Evolutionary conservation across 1,284 basidiomycete species (phyloP).

Genomic region (Trichosporon ovoides): DNA sequence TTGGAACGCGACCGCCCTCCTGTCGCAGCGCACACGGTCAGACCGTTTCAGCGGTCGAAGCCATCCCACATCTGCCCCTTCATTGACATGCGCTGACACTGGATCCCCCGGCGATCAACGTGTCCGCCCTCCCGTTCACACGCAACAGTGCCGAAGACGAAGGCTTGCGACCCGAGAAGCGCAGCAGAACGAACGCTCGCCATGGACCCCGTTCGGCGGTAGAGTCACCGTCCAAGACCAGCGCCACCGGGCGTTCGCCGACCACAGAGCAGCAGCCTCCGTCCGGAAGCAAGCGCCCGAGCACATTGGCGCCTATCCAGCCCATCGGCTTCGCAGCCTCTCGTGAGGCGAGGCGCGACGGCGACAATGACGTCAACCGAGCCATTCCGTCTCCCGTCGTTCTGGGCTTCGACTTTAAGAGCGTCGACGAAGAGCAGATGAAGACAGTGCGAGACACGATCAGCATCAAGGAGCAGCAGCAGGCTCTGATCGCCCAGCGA

Average conservation of each 20-base stretch:
- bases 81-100: neutral
- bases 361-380: constrained; percentile 25
- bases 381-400: constrained; percentile 42
- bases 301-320: constrained; percentile 32
- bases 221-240: constrained; percentile 20
- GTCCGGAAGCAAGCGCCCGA: constrained; percentile 10
- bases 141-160: constrained; percentile 14
- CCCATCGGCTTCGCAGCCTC: constrained; percentile 42
- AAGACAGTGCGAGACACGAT: constrained; percentile 46
- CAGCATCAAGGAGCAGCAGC: constrained; percentile 45
- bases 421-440: constrained; percentile 41
- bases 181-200: constrained; percentile 10
- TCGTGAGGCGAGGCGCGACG: constrained; percentile 34
- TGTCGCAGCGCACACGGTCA: neutral
- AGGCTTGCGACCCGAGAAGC: constrained; percentile 17
- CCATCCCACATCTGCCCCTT: neutral
- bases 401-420: constrained; percentile 46
- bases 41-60: neutral
- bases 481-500: constrained; percentile 44
- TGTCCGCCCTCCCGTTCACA: neutral
- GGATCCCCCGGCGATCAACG: neutral
- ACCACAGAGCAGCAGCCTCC: constrained; percentile 8
- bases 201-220: constrained; percentile 8
- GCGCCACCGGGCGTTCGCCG: constrained; percentile 5
- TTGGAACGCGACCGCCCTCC: neutral